phyloP scores from a whole-genome alignment of 2,329 filamentous ascomycete genomes.

The Sporothrix luriei region DNA sequence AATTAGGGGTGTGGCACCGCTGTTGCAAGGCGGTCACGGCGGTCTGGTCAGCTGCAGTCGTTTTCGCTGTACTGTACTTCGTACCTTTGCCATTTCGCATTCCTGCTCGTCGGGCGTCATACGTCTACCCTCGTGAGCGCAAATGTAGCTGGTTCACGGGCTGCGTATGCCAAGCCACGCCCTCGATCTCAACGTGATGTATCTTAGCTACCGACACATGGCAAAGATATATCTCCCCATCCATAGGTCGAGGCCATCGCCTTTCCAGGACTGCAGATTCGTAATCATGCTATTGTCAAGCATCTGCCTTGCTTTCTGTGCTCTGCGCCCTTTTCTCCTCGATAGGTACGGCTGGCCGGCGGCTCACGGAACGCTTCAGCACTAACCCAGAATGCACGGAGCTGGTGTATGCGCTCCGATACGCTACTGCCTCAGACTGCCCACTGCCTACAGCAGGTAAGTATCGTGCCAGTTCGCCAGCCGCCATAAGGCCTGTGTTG shows the following conservation, averaged over 20 bases:
- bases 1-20: conserved; percentile 26
- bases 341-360: conserved; percentile 24
- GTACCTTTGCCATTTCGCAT: not conserved
- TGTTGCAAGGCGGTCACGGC: conserved; percentile 18
- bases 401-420: conserved; percentile 33
- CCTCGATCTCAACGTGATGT: not conserved
- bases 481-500: not conserved
- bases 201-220: not conserved
- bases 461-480: not conserved
- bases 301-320: not conserved
- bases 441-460: conserved; percentile 22
- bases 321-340: conserved; percentile 6
- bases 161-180: conserved; percentile 15
- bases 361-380: conserved; percentile 28
- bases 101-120: conserved; percentile 1
- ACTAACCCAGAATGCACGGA: conserved; percentile 30
- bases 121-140: conserved; percentile 21
- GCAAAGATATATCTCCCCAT: not conserved
- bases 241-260: not conserved
- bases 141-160: not conserved
- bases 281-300: no score
- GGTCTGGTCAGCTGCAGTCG: conserved; percentile 25
- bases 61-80: no score
- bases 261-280: not conserved
- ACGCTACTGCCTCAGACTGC: conserved; percentile 32